Evolutionary conservation across 2,329 filamentous ascomycete genomes (phyloP), one percentile per base, ranked within the genome.

Genomic region (Xylariaceae sp.): DNA sequence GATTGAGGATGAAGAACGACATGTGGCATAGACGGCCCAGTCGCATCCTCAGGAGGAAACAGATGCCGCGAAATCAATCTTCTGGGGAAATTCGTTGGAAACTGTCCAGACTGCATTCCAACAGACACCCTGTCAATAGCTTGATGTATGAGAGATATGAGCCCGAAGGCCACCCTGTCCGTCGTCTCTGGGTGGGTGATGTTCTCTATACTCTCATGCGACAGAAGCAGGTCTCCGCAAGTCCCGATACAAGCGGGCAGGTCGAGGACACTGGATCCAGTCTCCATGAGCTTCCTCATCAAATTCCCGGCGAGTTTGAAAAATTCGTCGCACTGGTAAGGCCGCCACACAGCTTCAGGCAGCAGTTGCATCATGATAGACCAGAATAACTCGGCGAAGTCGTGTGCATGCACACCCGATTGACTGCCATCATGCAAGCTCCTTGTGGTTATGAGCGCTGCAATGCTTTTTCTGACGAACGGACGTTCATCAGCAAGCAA

Each of bases 61-160:
- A 92, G 75, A 66, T 88, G 86, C 57, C 76, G 81, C 69, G 79
- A 82, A 65, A 91, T 84, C 1, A 92, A 70, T 2, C 74, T 73
- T 55, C 77, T 75, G 8, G 79, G 76, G 51, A 77, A 71, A 17
- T 64, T 60, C 3, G 64, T 66, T 6, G 57, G 45, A 13, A 66
- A 58, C 48, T 61, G 60, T 13, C 68, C n/a, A 3, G 57, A 53
- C 23, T 67, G 62, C n/a, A 66, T 62, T 13, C 61, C 59, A 15
- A 60, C 62, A 44, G 64, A 65, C 18, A 74, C 49, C 15, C 74
- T 64, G 44, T 65, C 67, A 49, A 72, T 61, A 3, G 67, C 66
- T 17, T 67, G 64, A 45, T 71, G 68, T 13, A 78, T 50, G 15
- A 78, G 69, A 10, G 65, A 69, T 39, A 75, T 67, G 18, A 78